These are phyloP conservation scores for Cryptococcus sp. DNA, from an alignment of 1,284 basidiomycete genomes.

Conservation along the genomic window DNA sequence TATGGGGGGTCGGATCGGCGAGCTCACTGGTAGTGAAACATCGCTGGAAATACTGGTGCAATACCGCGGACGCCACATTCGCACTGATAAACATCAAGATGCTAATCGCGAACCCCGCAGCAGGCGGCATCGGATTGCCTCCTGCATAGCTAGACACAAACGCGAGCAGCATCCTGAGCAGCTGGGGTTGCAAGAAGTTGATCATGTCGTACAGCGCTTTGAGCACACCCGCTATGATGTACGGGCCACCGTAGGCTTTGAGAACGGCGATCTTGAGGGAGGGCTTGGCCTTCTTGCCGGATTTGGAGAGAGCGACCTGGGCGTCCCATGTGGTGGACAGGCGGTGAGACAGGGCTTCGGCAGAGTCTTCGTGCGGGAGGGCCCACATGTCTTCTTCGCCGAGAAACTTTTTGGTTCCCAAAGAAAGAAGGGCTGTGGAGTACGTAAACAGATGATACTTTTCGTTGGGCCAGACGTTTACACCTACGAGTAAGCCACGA, in stretches of 20 bases:
- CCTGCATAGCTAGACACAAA: conserved; percentile 71
- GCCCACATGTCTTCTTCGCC: conserved; percentile 73
- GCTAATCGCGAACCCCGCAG: conserved; percentile 70
- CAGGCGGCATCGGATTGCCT: conserved; percentile 37
- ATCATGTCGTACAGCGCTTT: conserved; percentile 77
- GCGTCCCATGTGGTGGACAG: conserved; percentile 56
- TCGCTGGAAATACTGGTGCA: conserved; percentile 71
- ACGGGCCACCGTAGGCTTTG: conserved; percentile 74
- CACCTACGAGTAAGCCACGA: conserved; percentile 41
- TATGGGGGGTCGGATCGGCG: neutral
- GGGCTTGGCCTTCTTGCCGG: conserved; percentile 62
- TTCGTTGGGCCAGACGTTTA: neutral
- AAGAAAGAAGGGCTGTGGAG: conserved; percentile 27
- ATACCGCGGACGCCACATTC: conserved; percentile 70
- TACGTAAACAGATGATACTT: neutral
- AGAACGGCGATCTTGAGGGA: conserved; percentile 70
- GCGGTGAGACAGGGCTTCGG: conserved; percentile 63
- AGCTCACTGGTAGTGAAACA: conserved; percentile 55
- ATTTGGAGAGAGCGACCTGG: conserved; percentile 40
- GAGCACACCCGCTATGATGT: conserved; percentile 62
- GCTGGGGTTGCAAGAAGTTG: conserved; percentile 82
- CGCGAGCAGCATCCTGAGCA: conserved; percentile 72
- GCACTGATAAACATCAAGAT: conserved; percentile 74
- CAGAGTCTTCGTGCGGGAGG: conserved; percentile 66
- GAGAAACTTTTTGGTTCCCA: conserved; percentile 55